Conservation (phyloP, 192 early-diverging fungal genomes). For the Backusella parvicylindrica region DNA sequence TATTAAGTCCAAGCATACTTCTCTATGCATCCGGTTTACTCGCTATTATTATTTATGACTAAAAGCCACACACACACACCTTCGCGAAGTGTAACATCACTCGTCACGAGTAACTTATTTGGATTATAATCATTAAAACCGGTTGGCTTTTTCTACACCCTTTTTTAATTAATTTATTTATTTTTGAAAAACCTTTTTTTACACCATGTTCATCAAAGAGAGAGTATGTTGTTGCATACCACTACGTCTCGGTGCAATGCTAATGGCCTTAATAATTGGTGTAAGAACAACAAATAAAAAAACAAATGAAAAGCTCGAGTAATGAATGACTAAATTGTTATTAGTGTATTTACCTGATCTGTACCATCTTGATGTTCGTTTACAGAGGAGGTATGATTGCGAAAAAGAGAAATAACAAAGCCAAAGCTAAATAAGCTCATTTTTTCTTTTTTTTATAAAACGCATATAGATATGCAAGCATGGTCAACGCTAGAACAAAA, state of each 20-base stretch:
- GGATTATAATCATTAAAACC: background rate
- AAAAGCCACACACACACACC: background rate
- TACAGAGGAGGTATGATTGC: background rate
- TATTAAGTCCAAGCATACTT: background rate
- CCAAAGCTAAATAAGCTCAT: background rate
- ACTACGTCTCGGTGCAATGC: conserved; percentile 9
- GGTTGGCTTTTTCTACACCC: background rate
- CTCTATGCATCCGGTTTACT: background rate
- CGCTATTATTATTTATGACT: background rate
- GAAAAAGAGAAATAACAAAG: background rate
- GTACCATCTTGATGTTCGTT: background rate
- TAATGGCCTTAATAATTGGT: conserved; percentile 11
- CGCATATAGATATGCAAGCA: background rate
- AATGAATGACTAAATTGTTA: background rate
- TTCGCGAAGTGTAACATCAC: background rate
- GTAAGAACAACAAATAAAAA: background rate
- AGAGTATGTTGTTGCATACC: conserved; percentile 18
- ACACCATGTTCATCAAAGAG: background rate
- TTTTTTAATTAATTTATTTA: background rate
- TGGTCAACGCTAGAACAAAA: conserved; percentile 5
- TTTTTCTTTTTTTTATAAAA: background rate
- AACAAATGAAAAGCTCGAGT: background rate
- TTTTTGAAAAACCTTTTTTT: background rate
- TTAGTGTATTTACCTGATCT: background rate
- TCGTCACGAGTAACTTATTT: background rate